Base-by-base conservation (phyloP, 139 green algal species). In the Tetradesmus lagerheimii region DNA sequence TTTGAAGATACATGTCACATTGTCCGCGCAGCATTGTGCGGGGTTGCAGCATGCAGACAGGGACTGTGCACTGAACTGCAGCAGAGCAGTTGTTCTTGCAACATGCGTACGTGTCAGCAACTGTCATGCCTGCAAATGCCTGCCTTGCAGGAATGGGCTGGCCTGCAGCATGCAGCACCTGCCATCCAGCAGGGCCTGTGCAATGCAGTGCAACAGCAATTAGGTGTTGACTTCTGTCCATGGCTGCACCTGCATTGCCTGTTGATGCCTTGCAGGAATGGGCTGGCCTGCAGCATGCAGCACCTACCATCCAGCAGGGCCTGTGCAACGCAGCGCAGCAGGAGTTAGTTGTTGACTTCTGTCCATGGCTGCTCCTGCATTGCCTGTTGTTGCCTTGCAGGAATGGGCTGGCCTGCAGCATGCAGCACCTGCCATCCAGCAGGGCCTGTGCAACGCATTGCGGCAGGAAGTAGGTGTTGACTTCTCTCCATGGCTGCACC, bases 61-160 rank as follows among this genome's bases (percentile, higher is more conserved):
- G n/a, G n/a, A n/a, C n/a, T n/a, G 71, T 79, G 71, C 71, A 16
- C 12, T 79, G 15, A 16, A 79, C n/a, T 62, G 71, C 31, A 38
- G 79, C 20, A 4, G 78, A 41, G 41, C 39, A 29, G 4, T 41
- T 37, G 31, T n/a, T n/a, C n/a, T n/a, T n/a, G n/a, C n/a, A n/a
- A n/a, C n/a, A n/a, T n/a, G n/a, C n/a, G n/a, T n/a, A n/a, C n/a
- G n/a, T n/a, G n/a, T n/a, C n/a, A n/a, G n/a, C n/a, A n/a, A n/a
- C n/a, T 37, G n/a, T 11, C 20, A 9, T 35, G 31, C 15, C 4
- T 79, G 71, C n/a, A 41, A 41, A 27, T 50, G 18, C 31, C 16
- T 89, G 83, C n/a, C n/a, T n/a, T n/a, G n/a, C 83, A 88, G 83
- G 35, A 88, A 43, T 89, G 83, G 83, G 64, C 66, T n/a, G 83